Evolutionary conservation across 805 yeast species (phyloP).

Genomic region (Myxozyma udenii): DNA sequence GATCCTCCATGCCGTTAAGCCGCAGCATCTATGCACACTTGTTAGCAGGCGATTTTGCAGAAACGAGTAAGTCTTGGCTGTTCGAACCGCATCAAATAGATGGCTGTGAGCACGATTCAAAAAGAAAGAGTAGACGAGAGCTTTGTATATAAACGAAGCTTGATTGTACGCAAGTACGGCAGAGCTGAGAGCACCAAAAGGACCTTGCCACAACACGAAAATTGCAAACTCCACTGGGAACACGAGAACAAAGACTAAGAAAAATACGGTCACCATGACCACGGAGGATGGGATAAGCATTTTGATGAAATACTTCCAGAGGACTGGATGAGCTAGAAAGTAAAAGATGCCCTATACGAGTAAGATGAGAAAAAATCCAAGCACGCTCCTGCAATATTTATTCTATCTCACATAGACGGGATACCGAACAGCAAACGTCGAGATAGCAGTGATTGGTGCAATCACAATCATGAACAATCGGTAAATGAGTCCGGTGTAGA

Average conservation of each 20-base stretch:
- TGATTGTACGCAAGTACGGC: conserved; percentile 15
- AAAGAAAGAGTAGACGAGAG: conserved; percentile 13
- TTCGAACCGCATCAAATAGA: conserved; percentile 20
- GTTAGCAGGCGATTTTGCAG: too few species aligned
- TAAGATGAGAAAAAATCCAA: background rate
- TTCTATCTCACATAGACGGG: conserved; percentile 17
- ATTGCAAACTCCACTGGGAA: conserved; percentile 19
- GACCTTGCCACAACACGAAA: conserved; percentile 20
- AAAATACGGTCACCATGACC: conserved; percentile 6
- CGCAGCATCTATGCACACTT: conserved; percentile 30
- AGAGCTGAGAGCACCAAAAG: conserved; percentile 16
- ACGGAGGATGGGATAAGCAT: conserved; percentile 14
- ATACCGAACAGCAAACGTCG: conserved; percentile 15
- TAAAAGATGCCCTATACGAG: conserved; percentile 18
- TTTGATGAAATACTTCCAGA: conserved; percentile 23
- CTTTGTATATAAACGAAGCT: conserved; percentile 9
- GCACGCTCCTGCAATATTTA: background rate
- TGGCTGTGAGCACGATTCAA: conserved; percentile 14
- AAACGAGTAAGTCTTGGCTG: background rate
- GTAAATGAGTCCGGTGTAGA: conserved; percentile 24
- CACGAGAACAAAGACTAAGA: conserved; percentile 15
- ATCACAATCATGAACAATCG: conserved; percentile 14
- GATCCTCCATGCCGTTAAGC: conserved; percentile 42
- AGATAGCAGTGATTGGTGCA: conserved; percentile 22
- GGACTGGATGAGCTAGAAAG: conserved; percentile 21